Evolutionary conservation across 1,139 yeast genomes (phyloP), one percentile per base, ranked within the genome.

Genomic region (Yamadazyma pseudoaaseri): DNA sequence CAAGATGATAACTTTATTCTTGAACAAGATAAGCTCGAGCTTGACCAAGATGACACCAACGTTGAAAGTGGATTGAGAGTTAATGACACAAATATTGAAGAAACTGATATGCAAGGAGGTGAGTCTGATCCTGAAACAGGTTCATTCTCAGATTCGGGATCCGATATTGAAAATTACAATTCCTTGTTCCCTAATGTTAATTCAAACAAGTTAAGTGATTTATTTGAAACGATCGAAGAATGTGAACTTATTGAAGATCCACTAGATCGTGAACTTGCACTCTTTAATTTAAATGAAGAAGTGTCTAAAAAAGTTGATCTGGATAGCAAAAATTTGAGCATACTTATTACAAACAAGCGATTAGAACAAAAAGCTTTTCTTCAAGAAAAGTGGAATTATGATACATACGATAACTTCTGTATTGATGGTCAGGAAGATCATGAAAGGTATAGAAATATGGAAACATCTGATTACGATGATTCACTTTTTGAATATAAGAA

Each of bases 371-470:
- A 64, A 41, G 45, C 46, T 20, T 60, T 49, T 39, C 52, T 67
- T 27, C 45, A 50, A 20, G 49, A 58, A 23, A 67, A 63, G 33
- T 70, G 76, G 76, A 49, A 65, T 42, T 85, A 85, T 52, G 83
- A 79, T 35, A 64, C 65, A 9, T 85, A 86, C 59, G 54, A 58
- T 6, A 74, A 75, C 42, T 75, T 75, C 48, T 71, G 70, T 37
- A 68, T 76, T 35, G 76, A 75, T 42, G 81, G 73, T 28, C 45
- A 43, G 21, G 26, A 21, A 3, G 16, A 20, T 20, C 20, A 30
- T 16, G 29, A 18, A 13, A 16, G 33, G 25, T 17, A 17, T 9
- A 20, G 13, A 15, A 7, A 27, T 22, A 13, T 28, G 3, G 60
- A 65, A 34, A 65, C 52, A 20, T 48, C 53, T 30, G 75, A 72